Base-by-base conservation (phyloP, 768 basidiomycete species). In the Podaxis sp. region DNA sequence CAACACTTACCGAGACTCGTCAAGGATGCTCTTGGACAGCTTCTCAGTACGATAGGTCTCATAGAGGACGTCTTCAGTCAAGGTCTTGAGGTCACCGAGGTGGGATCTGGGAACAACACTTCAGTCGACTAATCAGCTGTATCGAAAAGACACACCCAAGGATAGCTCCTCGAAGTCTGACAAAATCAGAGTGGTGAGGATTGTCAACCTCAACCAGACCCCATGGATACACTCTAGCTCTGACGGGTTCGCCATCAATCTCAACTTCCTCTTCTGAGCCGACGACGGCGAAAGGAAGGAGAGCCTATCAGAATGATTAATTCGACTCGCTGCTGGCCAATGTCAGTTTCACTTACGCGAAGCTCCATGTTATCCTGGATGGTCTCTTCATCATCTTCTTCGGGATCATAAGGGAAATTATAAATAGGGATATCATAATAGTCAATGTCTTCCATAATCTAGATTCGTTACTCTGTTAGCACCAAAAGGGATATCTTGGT, bases 381-480 rank as follows among this genome's bases (percentile, higher is more conserved):
- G 4, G 93, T 95, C 51, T 95, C 93, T 71, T 94, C 91, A 69
- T 96, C 94, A 68, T 96, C 94, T 75, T 96, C 94, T 69, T 96
- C 94, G 3, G 90, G 84, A 68, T 95, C 93, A 73, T 94, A 96
- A 0, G 93, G 93, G 84, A 96, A 96, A 80, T 95, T 95, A 79
- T 95, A 95, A 52, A 95, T 87, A 1, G 93, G 92, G 67, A 96
- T 95, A 62, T 87, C 84, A 75, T 93, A 93, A 78, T 93, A 80
- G 68, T 91, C 89, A 67, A 96, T 95, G 68, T 96, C 94, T 74
- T 96, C 93, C 90, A 94, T 93, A 64, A 95, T 86, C 90, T 93
- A 64, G 20, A 28, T 60, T 26, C 17, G 4, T 44, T 26, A 17
- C 33, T 53, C 22, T 20, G 2, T 38, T 17, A 46, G 38, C 4